These are phyloP conservation scores for Conticribra guillardii DNA, from an alignment of 108 stramenopile species.

Conservation along the genomic window DNA sequence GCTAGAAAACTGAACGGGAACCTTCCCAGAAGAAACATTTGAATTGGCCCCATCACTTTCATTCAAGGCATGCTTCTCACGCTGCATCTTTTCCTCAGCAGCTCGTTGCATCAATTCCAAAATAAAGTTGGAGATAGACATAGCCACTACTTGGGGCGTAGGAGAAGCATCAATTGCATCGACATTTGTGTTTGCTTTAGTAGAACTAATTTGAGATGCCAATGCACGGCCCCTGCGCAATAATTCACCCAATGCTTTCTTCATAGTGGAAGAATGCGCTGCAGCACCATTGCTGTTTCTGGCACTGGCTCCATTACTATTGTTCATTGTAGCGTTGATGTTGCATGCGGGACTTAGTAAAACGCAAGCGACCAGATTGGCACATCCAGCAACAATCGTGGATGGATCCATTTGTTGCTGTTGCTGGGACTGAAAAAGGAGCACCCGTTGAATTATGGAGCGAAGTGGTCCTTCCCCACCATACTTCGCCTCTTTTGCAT, in stretches of 20 bases:
- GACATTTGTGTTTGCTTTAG: not conserved
- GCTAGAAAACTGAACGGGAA: not conserved
- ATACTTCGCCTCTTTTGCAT: not conserved
- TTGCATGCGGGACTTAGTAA: slow-evolving; percentile 13
- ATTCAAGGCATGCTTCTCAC: not conserved
- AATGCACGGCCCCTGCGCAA: slow-evolving; percentile 4
- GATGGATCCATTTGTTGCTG: slow-evolving; percentile 2
- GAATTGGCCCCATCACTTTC: not conserved
- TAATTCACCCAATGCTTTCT: slow-evolving; percentile 20
- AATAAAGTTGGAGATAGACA: slow-evolving; percentile 1
- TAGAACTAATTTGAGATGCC: slow-evolving; percentile 3
- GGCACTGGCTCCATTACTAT: too few species aligned
- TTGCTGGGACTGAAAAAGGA: slow-evolving; percentile 3
- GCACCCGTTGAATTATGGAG: slow-evolving; percentile 7
- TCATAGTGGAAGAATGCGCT: slow-evolving; percentile 20
- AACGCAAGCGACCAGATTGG: slow-evolving; percentile 14
- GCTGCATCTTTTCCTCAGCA: not conserved
- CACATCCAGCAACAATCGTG: slow-evolving; percentile 15
- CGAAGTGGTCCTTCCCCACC: slow-evolving; percentile 9
- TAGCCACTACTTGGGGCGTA: slow-evolving; percentile 3
- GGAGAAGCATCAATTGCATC: not conserved
- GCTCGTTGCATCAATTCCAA: slow-evolving; percentile 20
- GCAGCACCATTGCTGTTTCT: not conserved
- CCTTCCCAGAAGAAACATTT: not conserved
- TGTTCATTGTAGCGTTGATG: not conserved